Evolutionary conservation across 2,329 filamentous ascomycete genomes (phyloP), one percentile per base, ranked within the genome.

Genomic region (Gnomoniopsis sp.): DNA sequence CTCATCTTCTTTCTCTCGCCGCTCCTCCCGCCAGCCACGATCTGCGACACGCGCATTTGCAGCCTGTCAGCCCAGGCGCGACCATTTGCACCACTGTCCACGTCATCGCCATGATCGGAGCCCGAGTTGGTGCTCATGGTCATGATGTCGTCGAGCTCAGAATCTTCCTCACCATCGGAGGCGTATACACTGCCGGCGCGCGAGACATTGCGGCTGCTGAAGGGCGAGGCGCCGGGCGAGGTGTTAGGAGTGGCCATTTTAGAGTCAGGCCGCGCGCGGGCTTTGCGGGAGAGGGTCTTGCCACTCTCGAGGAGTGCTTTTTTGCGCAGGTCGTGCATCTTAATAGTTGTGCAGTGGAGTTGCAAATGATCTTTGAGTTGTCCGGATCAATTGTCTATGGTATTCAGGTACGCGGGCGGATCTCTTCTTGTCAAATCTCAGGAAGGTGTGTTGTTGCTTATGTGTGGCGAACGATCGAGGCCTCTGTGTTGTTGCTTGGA

Each of bases 1-100:
- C 87, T 91, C 72, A 88, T 91, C 64, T 88, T 86, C 79, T 96
- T 96, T 66, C 90, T 87, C 62, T 83, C 79, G 56, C 88, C 58
- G 22, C 54, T 61, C 46, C 58, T 49, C 36, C 61, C 58, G 12
- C 60, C 60, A 17, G 49, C 34, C 15, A 52, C 79, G 30, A 96
- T 83, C 65, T 89, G 86, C 50, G 88, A 80, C 62, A 96, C 86
- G 59, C 87, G 83, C 62, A 87, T 82, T 30, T 80, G 77, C 36
- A 93, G 74, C 58, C 84, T 81, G 17, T 83, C 75, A 49, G 85
- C 81, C 82, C 89, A 90, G 26, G 80, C 79, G 51, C 55, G 52
- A 3, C 57, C 53, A 3, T 79, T 71, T 19, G 78, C 71, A n/a
- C 79, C 71, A 26, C 80, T 76, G 10, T 82, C 79, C 21, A 38